phyloP scores from a whole-genome alignment of 2,329 filamentous ascomycete genomes.

The Chaetoscypha palmicola region DNA sequence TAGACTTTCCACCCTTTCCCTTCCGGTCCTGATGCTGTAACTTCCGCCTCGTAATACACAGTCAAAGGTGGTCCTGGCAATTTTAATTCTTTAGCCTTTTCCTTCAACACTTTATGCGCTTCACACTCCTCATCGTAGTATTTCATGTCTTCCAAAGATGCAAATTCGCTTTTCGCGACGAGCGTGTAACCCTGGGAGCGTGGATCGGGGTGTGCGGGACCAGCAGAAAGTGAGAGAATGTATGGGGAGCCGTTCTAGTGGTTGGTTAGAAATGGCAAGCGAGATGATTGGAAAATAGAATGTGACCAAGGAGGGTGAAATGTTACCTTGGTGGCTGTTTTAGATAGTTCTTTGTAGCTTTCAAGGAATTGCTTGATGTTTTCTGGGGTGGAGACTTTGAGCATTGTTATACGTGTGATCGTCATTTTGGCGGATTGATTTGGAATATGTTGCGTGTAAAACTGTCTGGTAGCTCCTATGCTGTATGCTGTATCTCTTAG shows the following conservation, averaged over 20 bases:
- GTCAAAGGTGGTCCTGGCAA: conserved; percentile 24
- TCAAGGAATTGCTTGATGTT: conserved; percentile 38
- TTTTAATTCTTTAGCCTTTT: conserved; percentile 11
- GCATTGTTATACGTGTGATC: conserved; percentile 45
- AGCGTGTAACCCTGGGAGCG: conserved; percentile 50
- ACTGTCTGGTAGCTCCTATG: background rate
- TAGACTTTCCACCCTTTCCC: too few relatives aligned
- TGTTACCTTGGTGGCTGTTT: conserved; percentile 37
- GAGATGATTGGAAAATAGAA: background rate
- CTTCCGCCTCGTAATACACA: conserved; percentile 25
- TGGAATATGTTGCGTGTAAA: too few relatives aligned
- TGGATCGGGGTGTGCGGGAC: conserved; percentile 41
- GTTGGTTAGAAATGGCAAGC: background rate
- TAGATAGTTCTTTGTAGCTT: conserved; percentile 29
- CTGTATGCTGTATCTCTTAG: too few relatives aligned
- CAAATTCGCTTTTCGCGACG: conserved; percentile 46
- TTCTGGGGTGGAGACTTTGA: conserved; percentile 44
- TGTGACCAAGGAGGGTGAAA: too few relatives aligned
- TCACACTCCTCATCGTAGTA: conserved; percentile 52
- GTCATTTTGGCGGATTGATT: conserved; percentile 22
- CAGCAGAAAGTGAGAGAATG: conserved; percentile 44
- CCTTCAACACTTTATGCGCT: conserved; percentile 45
- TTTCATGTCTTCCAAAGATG: conserved; percentile 48
- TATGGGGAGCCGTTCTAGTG: conserved; percentile 50
- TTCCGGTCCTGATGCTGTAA: too few relatives aligned